These are phyloP conservation scores for Trichopus zeylanicus DNA, from an alignment of 116 monocot species.

Conservation along the genomic window DNA sequence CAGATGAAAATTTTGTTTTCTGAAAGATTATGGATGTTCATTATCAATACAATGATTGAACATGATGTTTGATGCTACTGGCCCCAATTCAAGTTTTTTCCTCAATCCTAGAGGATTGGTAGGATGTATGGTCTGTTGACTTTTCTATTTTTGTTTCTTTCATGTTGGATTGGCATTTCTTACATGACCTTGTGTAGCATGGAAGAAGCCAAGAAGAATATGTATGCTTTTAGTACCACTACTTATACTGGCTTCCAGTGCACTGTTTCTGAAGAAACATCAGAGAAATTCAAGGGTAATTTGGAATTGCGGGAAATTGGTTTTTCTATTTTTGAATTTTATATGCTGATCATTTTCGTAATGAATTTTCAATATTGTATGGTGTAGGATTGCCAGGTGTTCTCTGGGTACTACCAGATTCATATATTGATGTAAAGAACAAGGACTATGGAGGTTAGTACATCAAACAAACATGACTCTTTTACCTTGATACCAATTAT, in stretches of 20 bases:
- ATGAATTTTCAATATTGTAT: background rate
- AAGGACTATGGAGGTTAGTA: conserved; percentile 94
- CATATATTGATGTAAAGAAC: conserved; percentile 93
- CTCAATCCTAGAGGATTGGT: too few relatives aligned
- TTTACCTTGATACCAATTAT: too few relatives aligned
- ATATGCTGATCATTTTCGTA: background rate
- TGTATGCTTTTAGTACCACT: too few relatives aligned
- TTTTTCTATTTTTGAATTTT: background rate
- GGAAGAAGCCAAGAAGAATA: conserved; percentile 96
- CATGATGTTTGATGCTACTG: too few relatives aligned
- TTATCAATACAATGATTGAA: too few relatives aligned
- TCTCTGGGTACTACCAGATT: too few relatives aligned
- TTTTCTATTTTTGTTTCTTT: too few relatives aligned
- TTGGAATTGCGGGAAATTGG: background rate
- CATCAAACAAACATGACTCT: background rate
- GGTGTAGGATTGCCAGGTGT: conserved; percentile 84
- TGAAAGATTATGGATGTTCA: too few relatives aligned
- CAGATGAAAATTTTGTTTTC: too few relatives aligned
- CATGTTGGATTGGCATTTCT: too few relatives aligned
- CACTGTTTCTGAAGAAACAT: conserved; percentile 82
- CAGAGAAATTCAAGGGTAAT: conserved; percentile 92
- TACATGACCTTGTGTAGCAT: conserved; percentile 67
- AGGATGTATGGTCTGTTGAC: too few relatives aligned
- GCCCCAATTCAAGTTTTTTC: too few relatives aligned
- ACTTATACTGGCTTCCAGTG: conserved; percentile 97